Evolutionary conservation across 768 basidiomycete genomes (phyloP).

Genomic region (Rhodotorula graminis): DNA sequence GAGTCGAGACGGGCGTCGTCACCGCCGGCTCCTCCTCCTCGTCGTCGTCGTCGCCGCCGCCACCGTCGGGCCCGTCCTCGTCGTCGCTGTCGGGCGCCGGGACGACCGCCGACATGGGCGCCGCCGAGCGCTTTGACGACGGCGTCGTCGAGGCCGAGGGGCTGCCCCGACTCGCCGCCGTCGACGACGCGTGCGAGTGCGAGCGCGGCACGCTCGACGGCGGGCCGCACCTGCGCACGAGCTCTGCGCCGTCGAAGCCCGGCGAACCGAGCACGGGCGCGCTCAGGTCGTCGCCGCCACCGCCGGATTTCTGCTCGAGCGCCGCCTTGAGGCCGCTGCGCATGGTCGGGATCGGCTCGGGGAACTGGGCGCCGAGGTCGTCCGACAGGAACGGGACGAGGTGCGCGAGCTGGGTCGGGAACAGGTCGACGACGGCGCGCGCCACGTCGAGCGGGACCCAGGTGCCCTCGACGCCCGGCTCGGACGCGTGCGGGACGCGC

Average conservation of each 20-base stretch:
- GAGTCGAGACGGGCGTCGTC: background rate
- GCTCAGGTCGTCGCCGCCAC: background rate
- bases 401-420: constrained; percentile 3
- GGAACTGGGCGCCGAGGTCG: constrained; percentile 23
- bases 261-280: background rate
- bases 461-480: background rate
- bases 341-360: constrained; percentile 23
- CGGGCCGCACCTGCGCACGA: constrained; percentile 2
- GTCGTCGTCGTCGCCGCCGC: background rate
- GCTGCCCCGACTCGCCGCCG: background rate
- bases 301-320: background rate
- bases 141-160: background rate
- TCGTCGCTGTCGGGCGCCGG: background rate
- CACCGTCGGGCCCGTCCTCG: background rate
- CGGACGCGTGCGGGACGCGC: background rate
- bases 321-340: background rate
- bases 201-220: background rate
- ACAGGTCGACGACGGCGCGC: background rate
- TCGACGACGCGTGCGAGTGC: background rate
- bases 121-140: background rate
- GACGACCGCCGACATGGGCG: background rate
- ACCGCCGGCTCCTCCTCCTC: background rate
- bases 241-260: constrained; percentile 7
- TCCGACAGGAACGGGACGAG: constrained; percentile 24
- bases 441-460: constrained; percentile 18